Base-by-base conservation (phyloP, 306 rosid species). In the Lathyrus sativus region DNA sequence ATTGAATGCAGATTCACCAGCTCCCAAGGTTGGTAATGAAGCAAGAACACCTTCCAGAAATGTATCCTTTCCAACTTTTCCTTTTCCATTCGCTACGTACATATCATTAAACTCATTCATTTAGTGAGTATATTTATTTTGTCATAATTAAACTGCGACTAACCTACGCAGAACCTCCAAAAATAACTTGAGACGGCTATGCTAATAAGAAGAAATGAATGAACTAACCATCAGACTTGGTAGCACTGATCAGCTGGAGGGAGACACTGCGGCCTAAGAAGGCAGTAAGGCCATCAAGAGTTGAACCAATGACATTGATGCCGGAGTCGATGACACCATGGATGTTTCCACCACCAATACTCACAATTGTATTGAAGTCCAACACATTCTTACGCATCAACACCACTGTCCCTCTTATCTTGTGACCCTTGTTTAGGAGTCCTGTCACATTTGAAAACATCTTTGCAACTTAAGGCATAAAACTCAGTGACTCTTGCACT, bases 21-120 rank as follows among this genome's bases (percentile, higher is more conserved):
- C 86, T 43, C 72, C 48, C 22, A 89, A 38, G 1, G 85, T 71
- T 17, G 90, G 82, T 9, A 79, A 6, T 6, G 83, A 64, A 1
- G n/a, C 29, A 15, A 80, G 19, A 56, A 89, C 84, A 0, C 82
- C 70, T 76, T 89, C 86, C 81, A 91, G 44, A 51, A 76, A 77
- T 2, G 88, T 82, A 3, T 83, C 75, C 70, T 76, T 82, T 48
- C 91, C 96, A 48, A 84, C 62, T 62, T 69, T 83, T 44, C 87
- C 95, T 42, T 71, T 76, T 58, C 77, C 83, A 48, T 81, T 81
- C 43, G 31, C 91, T 89, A 41, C 55, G 65, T 37, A 38, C 11
- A 61, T 24, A 10, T 11, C 3, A 72, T 56, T 7, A 29, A 57
- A 19, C 9, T 35, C 39, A 35, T 35, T 35, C 39, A 35, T 35